These are phyloP conservation scores for Solanum neorickii DNA, from an alignment of 257 asterid genomes.

Conservation along the genomic window DNA sequence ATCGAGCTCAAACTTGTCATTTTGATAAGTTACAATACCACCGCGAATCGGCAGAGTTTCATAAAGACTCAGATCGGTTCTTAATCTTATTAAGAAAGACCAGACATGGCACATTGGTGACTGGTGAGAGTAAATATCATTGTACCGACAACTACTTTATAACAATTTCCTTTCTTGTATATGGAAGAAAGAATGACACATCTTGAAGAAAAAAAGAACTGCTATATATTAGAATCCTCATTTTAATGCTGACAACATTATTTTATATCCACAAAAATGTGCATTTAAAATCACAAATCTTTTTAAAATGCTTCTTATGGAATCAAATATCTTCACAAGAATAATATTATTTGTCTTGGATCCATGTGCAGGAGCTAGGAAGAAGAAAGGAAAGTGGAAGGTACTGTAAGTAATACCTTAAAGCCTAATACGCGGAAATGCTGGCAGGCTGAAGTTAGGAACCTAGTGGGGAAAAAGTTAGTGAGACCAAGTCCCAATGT, in stretches of 20 bases:
- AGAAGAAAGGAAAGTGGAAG: neutral
- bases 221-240: neutral
- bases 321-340: neutral
- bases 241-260: neutral
- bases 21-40: neutral
- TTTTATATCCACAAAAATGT: neutral
- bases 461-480: neutral
- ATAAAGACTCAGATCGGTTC: neutral
- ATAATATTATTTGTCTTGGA: neutral
- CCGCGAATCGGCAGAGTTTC: neutral
- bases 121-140: neutral
- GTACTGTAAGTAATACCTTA: neutral
- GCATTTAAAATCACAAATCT: neutral
- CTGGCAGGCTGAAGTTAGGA: neutral
- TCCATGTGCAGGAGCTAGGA: neutral
- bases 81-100: neutral
- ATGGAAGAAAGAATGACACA: neutral
- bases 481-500: neutral
- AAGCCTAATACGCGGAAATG: neutral
- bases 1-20: neutral
- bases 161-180: neutral
- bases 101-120: neutral
- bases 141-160: neutral
- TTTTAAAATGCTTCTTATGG: neutral
- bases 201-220: neutral